Base-by-base conservation (phyloP, 78 protist genomes). In the Dictyostelium capitatum region DNA sequence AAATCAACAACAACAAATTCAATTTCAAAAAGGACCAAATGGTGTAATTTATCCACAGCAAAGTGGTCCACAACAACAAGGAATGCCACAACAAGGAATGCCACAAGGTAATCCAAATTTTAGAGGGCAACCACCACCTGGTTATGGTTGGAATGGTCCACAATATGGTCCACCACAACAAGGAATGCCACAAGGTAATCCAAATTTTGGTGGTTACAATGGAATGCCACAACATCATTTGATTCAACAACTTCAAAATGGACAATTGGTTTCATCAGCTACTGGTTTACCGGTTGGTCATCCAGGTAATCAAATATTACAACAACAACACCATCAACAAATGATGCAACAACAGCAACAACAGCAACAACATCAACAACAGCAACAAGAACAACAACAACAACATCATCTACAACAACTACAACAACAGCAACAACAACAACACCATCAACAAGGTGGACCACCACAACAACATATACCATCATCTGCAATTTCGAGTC, bases 1-100 rank as follows among this genome's bases (percentile, higher is more conserved):
- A 53, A 54, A 79, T 32, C 83, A 59, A 25, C 30, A 74, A 20
- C 53, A 50, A 56, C 23, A 7, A 77, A 46, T 15, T 53, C 82
- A 25, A 12, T 20, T 46, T 12, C 43, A 54, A 17, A 7, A 30
- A 53, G 69, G 41, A 59, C 69, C 69, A 23, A 12, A 12, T 14
- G 56, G 56, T 51, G 4, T 4, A 1, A 37, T 37, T 37, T 51
- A 51, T 51, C 56, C 56, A 51, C 56, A 51, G 3, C 11, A 4
- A 1, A 14, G 15, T 12, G 15, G 56, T 14, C 56, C 56, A 37
- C 43, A n/a, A n/a, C n/a, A 1, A 37, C 62, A 54, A 15, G 62
- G 62, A 54, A 54, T 54, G 11, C 62, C 62, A 6, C 65, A 1
- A 37, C 62, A 54, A 15, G 62, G 62, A 54, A 54, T 54, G 11